Percentiles rank a stretch among this genome's conserved stretches.
Evolutionary conservation across 2,329 filamentous ascomycete species (phyloP).

Genomic region (Aspergillus persii): DNA sequence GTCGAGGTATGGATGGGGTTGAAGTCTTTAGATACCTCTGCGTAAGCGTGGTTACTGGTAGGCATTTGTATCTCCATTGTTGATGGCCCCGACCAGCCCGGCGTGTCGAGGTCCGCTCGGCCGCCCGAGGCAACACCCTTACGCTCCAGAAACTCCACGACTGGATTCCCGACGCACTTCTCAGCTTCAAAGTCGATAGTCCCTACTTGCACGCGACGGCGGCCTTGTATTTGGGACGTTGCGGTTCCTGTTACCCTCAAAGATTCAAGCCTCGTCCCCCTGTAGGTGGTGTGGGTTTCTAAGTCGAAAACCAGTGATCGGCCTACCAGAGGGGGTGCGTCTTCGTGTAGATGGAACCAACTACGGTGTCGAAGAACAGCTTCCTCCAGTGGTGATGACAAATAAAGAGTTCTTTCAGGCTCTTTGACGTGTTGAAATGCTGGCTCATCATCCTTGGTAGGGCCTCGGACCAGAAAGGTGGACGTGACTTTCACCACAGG

Average conservation of each 20-base stretch:
- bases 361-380: slow-evolving; percentile 6
- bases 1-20: slow-evolving; percentile 97
- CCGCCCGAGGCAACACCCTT: slow-evolving; percentile 3
- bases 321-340: slow-evolving; percentile 7
- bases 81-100: slow-evolving; percentile 11
- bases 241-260: slow-evolving; percentile 13
- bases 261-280: not conserved
- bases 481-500: slow-evolving; percentile 15
- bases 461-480: slow-evolving; percentile 13
- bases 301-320: slow-evolving; percentile 11
- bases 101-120: not conserved
- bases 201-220: slow-evolving; percentile 1
- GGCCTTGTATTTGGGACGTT: not conserved
- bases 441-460: not conserved
- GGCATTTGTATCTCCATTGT: slow-evolving; percentile 76
- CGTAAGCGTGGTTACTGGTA: slow-evolving; percentile 91
- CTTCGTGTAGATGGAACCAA: slow-evolving; percentile 11
- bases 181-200: slow-evolving; percentile 8
- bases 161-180: slow-evolving; percentile 15
- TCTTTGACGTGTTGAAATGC: slow-evolving; percentile 10
- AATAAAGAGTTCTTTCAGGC: slow-evolving; percentile 2
- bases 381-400: slow-evolving; percentile 12
- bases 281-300: slow-evolving; percentile 7
- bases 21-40: slow-evolving; percentile 90
- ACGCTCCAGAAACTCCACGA: slow-evolving; percentile 17